Base-by-base conservation (phyloP, 306 rosid species). In the Cucurbita argyrosperma region DNA sequence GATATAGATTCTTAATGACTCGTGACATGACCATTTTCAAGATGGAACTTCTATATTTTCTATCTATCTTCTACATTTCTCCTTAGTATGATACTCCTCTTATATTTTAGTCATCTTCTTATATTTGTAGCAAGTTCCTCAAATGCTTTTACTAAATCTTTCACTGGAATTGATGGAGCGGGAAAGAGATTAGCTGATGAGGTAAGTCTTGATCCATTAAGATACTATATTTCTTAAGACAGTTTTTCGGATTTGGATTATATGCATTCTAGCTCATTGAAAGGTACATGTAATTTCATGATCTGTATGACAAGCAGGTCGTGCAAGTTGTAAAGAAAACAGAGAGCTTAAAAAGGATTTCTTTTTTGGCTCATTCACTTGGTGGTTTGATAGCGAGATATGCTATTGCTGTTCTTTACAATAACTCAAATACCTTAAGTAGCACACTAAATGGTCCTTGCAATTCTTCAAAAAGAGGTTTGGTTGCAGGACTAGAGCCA, bases 301-400 rank as follows among this genome's bases (percentile, higher is more conserved):
- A 79, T 63, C 78, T 78, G 79, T 56, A 49, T 79, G 26, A 77
- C 63, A 66, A 60, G 50, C 86, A 94, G 98, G 90, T 94, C 76
- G 72, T 79, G 86, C 87, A 90, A 80, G 85, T 90, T 77, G 98
- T 89, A 79, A 82, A 82, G 76, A 90, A 85, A 82, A 90, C 87
- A 26, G 78, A 79, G 58, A 79, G 90, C 83, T 82, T 90, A 71
- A 94, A 89, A 86, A 86, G 76, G 82, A 94, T 94, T 56, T 94
- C 98, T 64, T 86, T 94, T 81, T 90, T 94, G 59, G 92, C 96
- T 43, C 98, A 94, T 85, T 94, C 98, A 81, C 87, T 94, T 57
- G 98, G 98, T 71, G 98, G 98, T 58, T 79, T 94, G 88, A 82
- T 94, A 82, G 90, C 98, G 76, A 87, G 98, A 94, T 85, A 86